phyloP scores from a whole-genome alignment of 768 basidiomycete species.

The Auricularia auricula-judae region DNA sequence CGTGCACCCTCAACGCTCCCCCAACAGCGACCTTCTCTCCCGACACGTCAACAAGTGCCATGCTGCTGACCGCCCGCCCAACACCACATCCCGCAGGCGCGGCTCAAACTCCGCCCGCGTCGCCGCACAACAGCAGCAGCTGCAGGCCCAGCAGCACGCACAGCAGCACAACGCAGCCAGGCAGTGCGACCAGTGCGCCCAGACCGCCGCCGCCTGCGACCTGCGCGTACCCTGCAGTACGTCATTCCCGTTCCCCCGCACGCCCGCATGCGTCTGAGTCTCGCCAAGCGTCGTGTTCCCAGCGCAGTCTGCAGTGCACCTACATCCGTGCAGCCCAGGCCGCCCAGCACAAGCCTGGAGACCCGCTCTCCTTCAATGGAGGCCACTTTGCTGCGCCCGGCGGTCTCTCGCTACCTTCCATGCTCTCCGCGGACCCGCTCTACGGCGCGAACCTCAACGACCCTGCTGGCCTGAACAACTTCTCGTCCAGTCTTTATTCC shows the following conservation, averaged over 20 bases:
- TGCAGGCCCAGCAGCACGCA: conserved; percentile 33
- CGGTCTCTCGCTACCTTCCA: background rate
- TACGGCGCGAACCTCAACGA: background rate
- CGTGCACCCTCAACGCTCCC: background rate
- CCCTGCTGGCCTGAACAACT: background rate
- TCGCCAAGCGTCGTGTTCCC: conserved; percentile 5
- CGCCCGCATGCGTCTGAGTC: background rate
- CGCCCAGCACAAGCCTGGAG: background rate
- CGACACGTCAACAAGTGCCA: conserved; percentile 85
- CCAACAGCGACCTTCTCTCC: conserved; percentile 65
- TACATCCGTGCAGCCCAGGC: conserved; percentile 1
- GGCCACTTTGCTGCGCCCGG: background rate
- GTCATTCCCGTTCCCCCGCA: background rate
- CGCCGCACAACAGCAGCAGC: conserved; percentile 30
- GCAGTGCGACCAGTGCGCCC: conserved; percentile 79
- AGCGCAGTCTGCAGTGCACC: conserved; percentile 5
- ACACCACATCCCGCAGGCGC: conserved; percentile 11
- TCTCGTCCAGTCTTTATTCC: background rate
- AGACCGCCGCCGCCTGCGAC: conserved; percentile 36
- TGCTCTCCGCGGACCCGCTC: background rate
- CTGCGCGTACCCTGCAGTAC: conserved; percentile 9
- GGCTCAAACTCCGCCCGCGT: conserved; percentile 67
- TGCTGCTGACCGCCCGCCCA: conserved; percentile 50
- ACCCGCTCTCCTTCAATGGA: background rate
- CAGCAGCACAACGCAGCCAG: conserved; percentile 26